Base-by-base conservation (phyloP, 495 filamentous ascomycete genomes). In the Pseudoneurospora amorphoporcata region DNA sequence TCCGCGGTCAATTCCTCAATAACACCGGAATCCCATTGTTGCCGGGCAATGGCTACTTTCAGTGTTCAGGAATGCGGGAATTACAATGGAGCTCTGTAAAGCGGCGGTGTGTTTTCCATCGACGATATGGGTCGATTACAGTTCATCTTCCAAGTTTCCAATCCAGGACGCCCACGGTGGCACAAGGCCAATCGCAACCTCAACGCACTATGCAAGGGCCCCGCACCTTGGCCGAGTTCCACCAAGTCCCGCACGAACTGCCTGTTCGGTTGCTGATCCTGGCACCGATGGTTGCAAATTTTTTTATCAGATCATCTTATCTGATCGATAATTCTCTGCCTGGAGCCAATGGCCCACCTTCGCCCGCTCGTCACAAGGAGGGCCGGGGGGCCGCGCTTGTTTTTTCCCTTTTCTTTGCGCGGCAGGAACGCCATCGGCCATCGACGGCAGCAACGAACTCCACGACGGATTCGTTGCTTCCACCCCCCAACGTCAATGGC, bases 291-390 rank as follows among this genome's bases (percentile, higher is more conserved):
- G 39, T 6, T 68, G 8, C 40, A 39, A 72, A 74, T 43, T 53
- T 76, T 76, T 76, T 76, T 76, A 76, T 76, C 69, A 1, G 69
- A 71, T 71, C 69, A 71, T 74, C 72, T 74, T 71, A 74, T 74
- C 72, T 58, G 72, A 74, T 74, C 69, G 71, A 72, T 72, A 70
- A 72, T 16, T 37, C 16, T 8, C 41, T 47, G 42, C 16, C 16
- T 35, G 53, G 14, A 35, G 53, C 53, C 29, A 65, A 65, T 35
- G 53, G 14, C 29, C 53, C 53, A 58, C 47, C 47, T 47, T 47
- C n/a, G n/a, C 45, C 45, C 45, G 29, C 47, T 8, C 45, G 9
- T 53, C 19, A 53, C 45, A 37, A 37, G 35, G 35, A 37, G 2
- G 35, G 23, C 23, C 23, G 23, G 23, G 35, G 35, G 35, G 35